A percentile compares a stretch with the other conserved stretches of the same genome.
phyloP scores from a whole-genome alignment of 2,329 filamentous ascomycete genomes.

The Sporothrix curviconia region DNA sequence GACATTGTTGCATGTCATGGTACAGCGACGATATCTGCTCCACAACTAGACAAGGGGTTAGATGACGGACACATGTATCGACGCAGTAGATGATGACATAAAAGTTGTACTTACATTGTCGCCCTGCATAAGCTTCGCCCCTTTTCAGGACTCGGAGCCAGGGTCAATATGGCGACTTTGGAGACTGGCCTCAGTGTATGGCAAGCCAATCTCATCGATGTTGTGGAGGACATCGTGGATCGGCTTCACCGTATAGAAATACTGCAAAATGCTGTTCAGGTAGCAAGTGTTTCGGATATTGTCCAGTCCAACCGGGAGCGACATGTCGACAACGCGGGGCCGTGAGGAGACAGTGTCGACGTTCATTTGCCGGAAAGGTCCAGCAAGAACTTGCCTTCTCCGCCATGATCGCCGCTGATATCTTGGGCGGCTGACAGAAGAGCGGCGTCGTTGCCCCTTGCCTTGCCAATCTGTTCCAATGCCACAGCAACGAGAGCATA shows the following conservation, averaged over 20 bases:
- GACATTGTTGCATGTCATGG: conserved; percentile 58
- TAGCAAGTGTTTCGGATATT: conserved; percentile 99
- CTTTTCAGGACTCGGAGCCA: conserved; percentile 26
- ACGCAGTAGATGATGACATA: not conserved
- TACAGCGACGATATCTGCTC: conserved; percentile 67
- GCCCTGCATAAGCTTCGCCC: conserved; percentile 37
- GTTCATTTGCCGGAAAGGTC: not conserved
- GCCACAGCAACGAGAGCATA: conserved; percentile 16
- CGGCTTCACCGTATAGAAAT: conserved; percentile 81
- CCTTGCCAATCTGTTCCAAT: conserved; percentile 13
- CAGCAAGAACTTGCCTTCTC: not conserved
- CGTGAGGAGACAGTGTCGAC: not conserved
- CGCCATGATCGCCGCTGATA: not conserved
- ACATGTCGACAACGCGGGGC: conserved; percentile 29
- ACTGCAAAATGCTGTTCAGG: conserved; percentile 91
- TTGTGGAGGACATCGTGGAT: conserved; percentile 74
- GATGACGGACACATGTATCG: no score
- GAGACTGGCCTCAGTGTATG: conserved; percentile 57
- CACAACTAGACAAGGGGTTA: conserved; percentile 49
- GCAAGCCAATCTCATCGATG: conserved; percentile 64
- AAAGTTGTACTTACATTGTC: conserved; percentile 52
- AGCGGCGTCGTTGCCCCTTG: conserved; percentile 5
- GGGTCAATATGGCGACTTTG: conserved; percentile 41
- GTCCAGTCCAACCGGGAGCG: conserved; percentile 75
- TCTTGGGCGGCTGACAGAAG: conserved; percentile 5